Base-by-base conservation (phyloP, 176 grass and related monocot species). In the Oryza brachyantha region DNA sequence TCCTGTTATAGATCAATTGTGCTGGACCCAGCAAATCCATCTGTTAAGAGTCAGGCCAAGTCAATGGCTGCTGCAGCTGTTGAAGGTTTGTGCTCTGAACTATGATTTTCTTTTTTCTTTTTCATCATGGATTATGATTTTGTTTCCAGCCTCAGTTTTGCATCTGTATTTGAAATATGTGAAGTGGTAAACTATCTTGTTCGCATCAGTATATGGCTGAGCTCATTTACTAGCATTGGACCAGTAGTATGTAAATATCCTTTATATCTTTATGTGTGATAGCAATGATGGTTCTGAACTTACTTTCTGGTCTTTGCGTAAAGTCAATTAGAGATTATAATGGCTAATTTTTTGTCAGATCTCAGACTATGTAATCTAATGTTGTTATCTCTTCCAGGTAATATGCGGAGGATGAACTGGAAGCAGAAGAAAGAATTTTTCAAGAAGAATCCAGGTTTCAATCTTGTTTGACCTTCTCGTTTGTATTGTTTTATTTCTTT, bases 21-120 rank as follows among this genome's bases (percentile, higher is more conserved):
- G 50, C 75, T 99, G 72, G 92, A 99, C 68, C 96, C 92, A 31
- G 73, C 88, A 65, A 99, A 96, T 86, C 96, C 92, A 68, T 99
- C 96, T 83, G 96, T 99, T 37, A 92, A 95, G 87, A 99, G 62
- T 87, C 96, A 96, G 88, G 96, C 89, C 22, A 93, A 96, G 66
- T 91, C 96, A 80, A 96, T 99, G 92, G 82, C 86, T 84, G 90
- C 95, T 64, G 90, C 90, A 41, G 86, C 68, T 72, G 92, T 95
- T 81, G 96, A 99, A 80, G 92, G 96, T 96, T 48, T 79, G 75
- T 77, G 85, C 55, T 70, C 79, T 19, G 31, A 69, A 82, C 63
- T 81, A 70, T 32, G 31, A 32, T 68, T 77, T 8, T 66, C 70
- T 31, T 50, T 85, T 79, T 74, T 41, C 42, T 77, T 84, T 88